Percentiles rank a stretch among this genome's conserved stretches.
Evolutionary conservation across 352 stramenopile genomes (phyloP).

Genomic region (Phytophthora nicotianae): DNA sequence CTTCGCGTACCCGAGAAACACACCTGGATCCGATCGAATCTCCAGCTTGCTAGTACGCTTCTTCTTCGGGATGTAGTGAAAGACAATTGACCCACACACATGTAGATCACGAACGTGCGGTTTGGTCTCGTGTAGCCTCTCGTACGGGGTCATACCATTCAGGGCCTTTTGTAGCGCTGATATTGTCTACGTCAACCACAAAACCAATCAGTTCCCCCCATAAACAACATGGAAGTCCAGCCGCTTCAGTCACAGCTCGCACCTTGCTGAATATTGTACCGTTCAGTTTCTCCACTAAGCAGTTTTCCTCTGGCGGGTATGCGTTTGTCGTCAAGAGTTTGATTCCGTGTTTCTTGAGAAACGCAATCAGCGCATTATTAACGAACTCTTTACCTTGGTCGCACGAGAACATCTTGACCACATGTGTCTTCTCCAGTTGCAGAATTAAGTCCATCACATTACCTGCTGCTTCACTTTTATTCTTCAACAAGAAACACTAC

Average conservation of each 20-base stretch:
- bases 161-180: background rate
- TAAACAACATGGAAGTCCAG: background rate
- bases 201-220: slow-evolving; percentile 4
- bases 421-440: background rate
- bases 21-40: background rate
- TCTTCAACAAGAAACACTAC: background rate
- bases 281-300: slow-evolving; percentile 6
- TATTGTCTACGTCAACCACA: slow-evolving; percentile 6
- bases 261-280: background rate
- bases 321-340: background rate
- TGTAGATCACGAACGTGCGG: background rate
- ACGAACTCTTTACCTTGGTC: slow-evolving; percentile 3
- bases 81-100: background rate
- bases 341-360: background rate
- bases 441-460: slow-evolving; percentile 1
- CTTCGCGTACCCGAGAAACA: background rate
- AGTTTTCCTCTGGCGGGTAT: background rate
- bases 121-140: background rate
- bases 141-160: background rate
- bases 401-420: slow-evolving; percentile 4
- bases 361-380: background rate
- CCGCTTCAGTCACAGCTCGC: background rate
- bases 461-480: background rate
- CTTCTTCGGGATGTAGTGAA: background rate
- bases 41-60: background rate